A percentile compares a stretch with the other conserved stretches of the same genome.
Evolutionary conservation across 2,329 filamentous ascomycete species (phyloP).

Genomic region (Colletotrichum sp.): DNA sequence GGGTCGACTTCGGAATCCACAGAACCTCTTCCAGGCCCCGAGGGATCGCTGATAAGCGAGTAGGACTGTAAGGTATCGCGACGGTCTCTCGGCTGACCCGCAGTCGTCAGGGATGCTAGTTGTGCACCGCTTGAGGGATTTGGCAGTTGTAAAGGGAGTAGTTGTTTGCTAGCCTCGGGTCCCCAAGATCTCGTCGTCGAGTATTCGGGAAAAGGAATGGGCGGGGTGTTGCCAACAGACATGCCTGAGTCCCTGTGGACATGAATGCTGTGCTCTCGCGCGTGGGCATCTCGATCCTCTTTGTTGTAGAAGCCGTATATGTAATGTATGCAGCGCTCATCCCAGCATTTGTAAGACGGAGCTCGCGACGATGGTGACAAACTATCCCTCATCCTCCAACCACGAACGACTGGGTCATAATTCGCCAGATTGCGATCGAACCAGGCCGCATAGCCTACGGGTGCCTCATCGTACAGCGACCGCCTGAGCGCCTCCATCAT

Average conservation of each 20-base stretch:
- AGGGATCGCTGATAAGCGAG: slow-evolving; percentile 44
- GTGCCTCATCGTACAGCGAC: slow-evolving; percentile 42
- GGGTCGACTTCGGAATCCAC: slow-evolving; percentile 55
- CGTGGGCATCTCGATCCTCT: slow-evolving; percentile 57
- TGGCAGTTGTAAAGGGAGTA: slow-evolving; percentile 44
- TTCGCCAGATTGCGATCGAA: slow-evolving; percentile 55
- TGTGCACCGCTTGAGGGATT: slow-evolving; percentile 35
- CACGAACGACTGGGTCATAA: slow-evolving; percentile 52
- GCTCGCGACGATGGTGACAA: slow-evolving; percentile 38
- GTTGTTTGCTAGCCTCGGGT: slow-evolving; percentile 29
- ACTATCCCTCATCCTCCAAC: slow-evolving; percentile 41
- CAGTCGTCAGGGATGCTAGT: slow-evolving; percentile 39
- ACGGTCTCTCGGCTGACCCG: slow-evolving; percentile 40
- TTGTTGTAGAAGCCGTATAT: slow-evolving; percentile 60
- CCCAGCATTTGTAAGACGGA: slow-evolving; percentile 58
- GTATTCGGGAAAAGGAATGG: slow-evolving; percentile 38
- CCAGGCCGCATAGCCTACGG: slow-evolving; percentile 55
- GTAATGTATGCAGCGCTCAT: slow-evolving; percentile 61
- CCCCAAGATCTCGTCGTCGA: slow-evolving; percentile 35
- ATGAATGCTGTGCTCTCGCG: slow-evolving; percentile 47
- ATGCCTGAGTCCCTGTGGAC: slow-evolving; percentile 49
- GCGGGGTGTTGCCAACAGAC: slow-evolving; percentile 41
- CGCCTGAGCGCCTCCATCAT: slow-evolving; percentile 43
- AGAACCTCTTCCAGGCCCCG: slow-evolving; percentile 40
- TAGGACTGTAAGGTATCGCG: slow-evolving; percentile 44